These are phyloP conservation scores for Nicotiana otophora DNA, from an alignment of 257 asterid species.

Conservation along the genomic window DNA sequence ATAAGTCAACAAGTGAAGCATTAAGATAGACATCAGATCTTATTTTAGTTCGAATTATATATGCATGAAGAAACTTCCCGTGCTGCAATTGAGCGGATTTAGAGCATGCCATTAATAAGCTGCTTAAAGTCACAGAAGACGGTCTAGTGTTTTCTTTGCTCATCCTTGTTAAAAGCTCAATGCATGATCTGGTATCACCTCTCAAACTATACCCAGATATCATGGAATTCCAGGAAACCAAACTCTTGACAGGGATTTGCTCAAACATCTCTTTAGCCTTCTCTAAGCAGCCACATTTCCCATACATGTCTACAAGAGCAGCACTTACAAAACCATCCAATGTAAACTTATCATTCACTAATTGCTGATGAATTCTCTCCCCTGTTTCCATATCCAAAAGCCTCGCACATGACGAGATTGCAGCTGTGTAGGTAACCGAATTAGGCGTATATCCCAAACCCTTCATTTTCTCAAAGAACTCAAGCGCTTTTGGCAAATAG, in stretches of 20 bases:
- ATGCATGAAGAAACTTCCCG: constrained; percentile 64
- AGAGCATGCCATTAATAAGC: constrained; percentile 53
- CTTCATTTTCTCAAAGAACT: constrained; percentile 57
- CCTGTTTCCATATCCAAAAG: constrained; percentile 56
- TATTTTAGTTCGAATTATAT: constrained; percentile 32
- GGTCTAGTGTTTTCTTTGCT: constrained; percentile 37
- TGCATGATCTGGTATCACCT: constrained; percentile 55
- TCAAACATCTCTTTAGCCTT: constrained; percentile 59
- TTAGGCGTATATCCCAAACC: constrained; percentile 44
- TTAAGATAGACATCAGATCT: constrained; percentile 40
- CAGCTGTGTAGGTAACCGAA: constrained; percentile 63
- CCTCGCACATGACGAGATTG: constrained; percentile 65
- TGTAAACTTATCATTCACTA: constrained; percentile 28
- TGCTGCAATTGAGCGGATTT: constrained; percentile 48
- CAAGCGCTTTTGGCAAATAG: constrained; percentile 58
- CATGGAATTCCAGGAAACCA: constrained; percentile 78
- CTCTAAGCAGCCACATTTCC: constrained; percentile 59
- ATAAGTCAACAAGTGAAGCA: constrained; percentile 54
- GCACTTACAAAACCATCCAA: constrained; percentile 54
- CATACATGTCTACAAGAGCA: constrained; percentile 82
- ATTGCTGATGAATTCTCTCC: constrained; percentile 44
- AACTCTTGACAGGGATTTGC: constrained; percentile 41
- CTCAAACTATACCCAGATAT: constrained; percentile 60
- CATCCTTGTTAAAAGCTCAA: constrained; percentile 48
- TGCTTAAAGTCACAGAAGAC: constrained; percentile 51